Percentiles rank a stretch among this genome's conserved stretches.
Evolutionary conservation across 129 eudicot genomes (phyloP).

Genomic region (Lonicera japonica): DNA sequence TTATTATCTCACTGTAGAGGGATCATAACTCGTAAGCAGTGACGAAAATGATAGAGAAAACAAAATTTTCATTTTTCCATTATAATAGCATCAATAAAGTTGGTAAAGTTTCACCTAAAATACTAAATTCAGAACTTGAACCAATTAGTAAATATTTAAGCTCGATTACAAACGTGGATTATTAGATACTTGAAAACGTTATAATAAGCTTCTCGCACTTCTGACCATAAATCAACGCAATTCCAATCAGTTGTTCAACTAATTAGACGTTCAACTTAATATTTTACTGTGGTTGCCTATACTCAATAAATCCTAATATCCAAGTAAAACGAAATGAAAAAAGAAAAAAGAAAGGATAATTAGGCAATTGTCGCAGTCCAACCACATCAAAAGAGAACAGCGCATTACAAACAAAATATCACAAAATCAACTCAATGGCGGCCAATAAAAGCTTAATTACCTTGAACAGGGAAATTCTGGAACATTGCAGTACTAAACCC

Average conservation of each 20-base stretch:
- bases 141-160: no score
- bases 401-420: no score
- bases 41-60: background rate
- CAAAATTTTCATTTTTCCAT: background rate
- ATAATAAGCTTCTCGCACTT: no score
- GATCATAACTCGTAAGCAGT: background rate
- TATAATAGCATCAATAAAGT: no score
- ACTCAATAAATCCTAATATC: background rate
- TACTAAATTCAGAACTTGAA: no score
- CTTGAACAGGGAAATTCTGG: constrained; percentile 53
- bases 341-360: background rate
- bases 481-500: constrained; percentile 43
- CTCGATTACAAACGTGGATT: no score
- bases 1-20: background rate
- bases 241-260: no score
- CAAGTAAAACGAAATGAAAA: background rate
- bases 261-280: no score
- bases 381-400: background rate
- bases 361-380: background rate
- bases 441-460: constrained; percentile 8
- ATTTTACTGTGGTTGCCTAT: no score
- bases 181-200: no score
- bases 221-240: no score
- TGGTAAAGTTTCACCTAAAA: no score
- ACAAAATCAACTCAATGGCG: constrained; percentile 1